Evolutionary conservation across 2,329 filamentous ascomycete species (phyloP).

Genomic region (Microcyclospora pomicola): DNA sequence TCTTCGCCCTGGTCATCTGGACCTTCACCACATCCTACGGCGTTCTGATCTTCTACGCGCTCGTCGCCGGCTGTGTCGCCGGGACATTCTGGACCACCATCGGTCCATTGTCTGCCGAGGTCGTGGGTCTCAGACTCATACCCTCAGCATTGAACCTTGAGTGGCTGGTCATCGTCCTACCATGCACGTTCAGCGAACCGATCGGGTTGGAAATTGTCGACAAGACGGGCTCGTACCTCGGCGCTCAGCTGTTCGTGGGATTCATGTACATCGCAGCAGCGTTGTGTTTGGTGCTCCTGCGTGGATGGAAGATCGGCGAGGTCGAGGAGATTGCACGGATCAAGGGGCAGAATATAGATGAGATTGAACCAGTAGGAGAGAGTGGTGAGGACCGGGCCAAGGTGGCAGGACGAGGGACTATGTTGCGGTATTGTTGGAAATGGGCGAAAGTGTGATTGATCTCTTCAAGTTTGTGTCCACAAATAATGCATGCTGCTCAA

Average conservation of each 20-base stretch:
- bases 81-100: conserved; percentile 56
- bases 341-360: conserved; percentile 14
- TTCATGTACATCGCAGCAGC: conserved; percentile 49
- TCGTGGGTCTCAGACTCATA: conserved; percentile 55
- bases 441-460: conserved; percentile 22
- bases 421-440: conserved; percentile 16
- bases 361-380: conserved; percentile 15
- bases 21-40: conserved; percentile 53
- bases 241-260: conserved; percentile 46
- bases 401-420: conserved; percentile 13
- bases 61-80: conserved; percentile 52
- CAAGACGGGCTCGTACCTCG: conserved; percentile 38
- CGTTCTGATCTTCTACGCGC: conserved; percentile 55
- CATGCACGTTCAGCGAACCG: conserved; percentile 49
- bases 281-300: conserved; percentile 38
- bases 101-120: conserved; percentile 57
- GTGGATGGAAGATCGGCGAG: conserved; percentile 48
- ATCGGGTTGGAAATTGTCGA: conserved; percentile 42
- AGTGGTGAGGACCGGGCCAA: conserved; percentile 10
- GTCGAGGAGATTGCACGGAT: conserved; percentile 29
- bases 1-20: conserved; percentile 61
- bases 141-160: conserved; percentile 56
- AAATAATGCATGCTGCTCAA: too few relatives aligned
- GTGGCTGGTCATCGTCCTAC: conserved; percentile 58
- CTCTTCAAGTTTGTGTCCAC: too few relatives aligned